phyloP scores from a whole-genome alignment of 768 basidiomycete genomes.

The Amanita exitialis region DNA sequence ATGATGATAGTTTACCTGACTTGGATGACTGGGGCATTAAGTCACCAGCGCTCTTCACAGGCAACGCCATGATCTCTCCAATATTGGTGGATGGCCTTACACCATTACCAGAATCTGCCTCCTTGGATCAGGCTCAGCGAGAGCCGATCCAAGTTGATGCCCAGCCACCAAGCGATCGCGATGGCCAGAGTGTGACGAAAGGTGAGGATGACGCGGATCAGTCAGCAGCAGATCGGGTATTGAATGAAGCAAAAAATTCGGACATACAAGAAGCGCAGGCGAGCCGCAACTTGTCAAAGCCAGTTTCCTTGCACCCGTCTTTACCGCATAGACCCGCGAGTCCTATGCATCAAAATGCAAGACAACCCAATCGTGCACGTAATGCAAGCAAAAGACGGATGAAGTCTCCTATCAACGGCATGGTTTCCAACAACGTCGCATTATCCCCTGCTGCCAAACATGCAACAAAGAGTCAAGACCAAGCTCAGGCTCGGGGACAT shows the following conservation, averaged over 20 bases:
- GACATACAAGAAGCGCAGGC: neutral
- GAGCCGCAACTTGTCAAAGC: neutral
- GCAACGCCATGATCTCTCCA: slow-evolving; percentile 48
- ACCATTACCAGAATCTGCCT: slow-evolving; percentile 33
- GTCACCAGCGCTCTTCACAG: slow-evolving; percentile 22
- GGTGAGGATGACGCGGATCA: neutral
- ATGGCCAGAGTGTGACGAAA: neutral
- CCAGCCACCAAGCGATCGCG: neutral
- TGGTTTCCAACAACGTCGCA: neutral
- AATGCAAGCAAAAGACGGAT: slow-evolving; percentile 16
- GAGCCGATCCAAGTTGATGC: neutral
- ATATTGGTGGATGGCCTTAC: slow-evolving; percentile 55
- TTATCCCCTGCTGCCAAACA: neutral
- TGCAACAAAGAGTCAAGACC: neutral
- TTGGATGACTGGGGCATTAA: slow-evolving; percentile 80
- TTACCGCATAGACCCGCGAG: slow-evolving; percentile 11
- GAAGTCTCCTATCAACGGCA: neutral
- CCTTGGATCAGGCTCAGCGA: neutral
- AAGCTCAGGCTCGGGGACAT: neutral
- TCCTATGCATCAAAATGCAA: slow-evolving; percentile 2
- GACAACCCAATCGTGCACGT: slow-evolving; percentile 6
- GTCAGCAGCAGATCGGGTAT: neutral
- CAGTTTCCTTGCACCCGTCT: slow-evolving; percentile 11
- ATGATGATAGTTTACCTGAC: slow-evolving; percentile 75
- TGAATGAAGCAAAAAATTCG: neutral